Base-by-base conservation (phyloP, 2,329 filamentous ascomycete species). In the Sporothrix curviconia region DNA sequence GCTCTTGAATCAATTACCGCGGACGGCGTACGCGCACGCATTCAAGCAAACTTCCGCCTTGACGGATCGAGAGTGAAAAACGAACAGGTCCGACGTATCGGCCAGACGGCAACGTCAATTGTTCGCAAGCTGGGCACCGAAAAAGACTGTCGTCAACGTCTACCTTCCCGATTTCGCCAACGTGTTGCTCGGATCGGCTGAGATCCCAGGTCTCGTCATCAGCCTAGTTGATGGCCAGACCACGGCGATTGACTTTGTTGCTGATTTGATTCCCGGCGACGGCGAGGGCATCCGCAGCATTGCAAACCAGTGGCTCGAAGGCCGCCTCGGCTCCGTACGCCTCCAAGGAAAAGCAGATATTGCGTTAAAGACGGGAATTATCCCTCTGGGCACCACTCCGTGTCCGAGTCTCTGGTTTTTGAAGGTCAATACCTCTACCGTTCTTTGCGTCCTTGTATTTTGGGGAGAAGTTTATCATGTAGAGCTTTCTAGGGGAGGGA, bases 231-330 rank as follows among this genome's bases (percentile, higher is more conserved):
- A 95, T 67, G 89, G 89, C 11, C 82, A 89, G 65, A 83, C 78
- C 15, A 97, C 89, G 3, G 75, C 82, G 57, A 76, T 97, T 58
- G 89, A 96, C 65, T 85, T 97, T 64, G 72, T 94, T 56, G 82
- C 87, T 42, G 85, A 94, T 60, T 72, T 97, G 39, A 75, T 80
- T 37, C 87, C 90, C 25, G 92, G 91, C 30, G 83, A 91, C 65
- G 75, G 89, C 14, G 84, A 91, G 56, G 86, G 85, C 6, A 84
- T 96, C 64, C 85, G 89, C 59, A 81, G 80, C 59, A 81, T 97
- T 61, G 90, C 89, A 47, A 90, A 94, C 69, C 88, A 96, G 70
- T 97, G 90, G 85, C 74, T 99, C 60, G 84, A 89, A 55, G 91
- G 92, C 39, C 85, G 83, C 55, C 75, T 97, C 58, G 80, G 84